Base-by-base conservation (phyloP, 352 stramenopile species). In the Pythium sukuiense region DNA sequence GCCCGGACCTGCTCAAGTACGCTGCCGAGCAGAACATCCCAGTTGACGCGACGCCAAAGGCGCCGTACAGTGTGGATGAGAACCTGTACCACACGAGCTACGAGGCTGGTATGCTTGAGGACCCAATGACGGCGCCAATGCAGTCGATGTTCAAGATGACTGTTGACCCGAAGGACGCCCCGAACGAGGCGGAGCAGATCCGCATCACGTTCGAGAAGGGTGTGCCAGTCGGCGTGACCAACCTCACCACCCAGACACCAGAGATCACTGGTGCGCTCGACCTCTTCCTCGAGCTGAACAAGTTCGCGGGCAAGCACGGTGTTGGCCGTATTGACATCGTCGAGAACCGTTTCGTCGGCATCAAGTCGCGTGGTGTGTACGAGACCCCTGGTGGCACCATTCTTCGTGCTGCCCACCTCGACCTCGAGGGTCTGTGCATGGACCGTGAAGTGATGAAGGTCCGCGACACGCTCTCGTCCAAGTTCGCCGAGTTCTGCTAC, bases 71-170 rank as follows among this genome's bases (percentile, higher is more conserved):
- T 37, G 94, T 99, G 66, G 97, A 99, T 74, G 97, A 99, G 76
- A 99, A 99, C 79, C 73, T 99, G 53, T 99, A 98, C 85, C 97
- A 99, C 83, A 99, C 96, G 33, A 98, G 90, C 59, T 99, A 99
- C 85, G 97, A 99, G 76, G 96, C 86, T 52, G 97, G 97, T 32
- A 93, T 93, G 82, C 85, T 99, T 1, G 97, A 99, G 74, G 90
- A 98, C 72, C 91, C 89, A 11, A 97, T 96, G 79, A 96, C 83
- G n/a, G 79, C 81, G 41, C 93, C 95, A 24, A 96, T 97, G 65
- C 87, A 96, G 66, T 80, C 83, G 70, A 99, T 99, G 96, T 99
- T 99, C 83, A 98, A 99, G 88, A 99, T 99, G 95, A 99, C 96
- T 35, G 83, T 95, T 39, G 94, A 97, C 73, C 97, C 97, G 24